Evolutionary conservation across 768 basidiomycete genomes (phyloP).

Genomic region (Amanita muscaria): DNA sequence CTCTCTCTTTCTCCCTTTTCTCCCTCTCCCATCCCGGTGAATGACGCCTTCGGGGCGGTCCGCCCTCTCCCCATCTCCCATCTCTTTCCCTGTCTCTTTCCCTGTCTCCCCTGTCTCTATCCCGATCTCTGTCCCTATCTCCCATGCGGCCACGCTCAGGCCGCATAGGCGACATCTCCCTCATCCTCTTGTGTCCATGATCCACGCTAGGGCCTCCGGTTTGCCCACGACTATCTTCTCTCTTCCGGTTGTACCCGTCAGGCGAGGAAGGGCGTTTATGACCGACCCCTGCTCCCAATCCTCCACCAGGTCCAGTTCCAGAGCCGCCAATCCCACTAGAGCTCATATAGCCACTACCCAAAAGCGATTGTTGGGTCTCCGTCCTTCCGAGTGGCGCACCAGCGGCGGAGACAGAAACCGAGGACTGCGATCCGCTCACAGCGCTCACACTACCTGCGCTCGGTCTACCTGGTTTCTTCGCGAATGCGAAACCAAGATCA

Average conservation of each 20-base stretch:
- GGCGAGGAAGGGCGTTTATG: constrained; percentile 31
- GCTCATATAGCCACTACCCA: constrained; percentile 8
- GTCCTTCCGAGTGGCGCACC: constrained; percentile 19
- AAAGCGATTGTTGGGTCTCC: constrained; percentile 27
- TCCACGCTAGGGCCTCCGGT: constrained; percentile 17
- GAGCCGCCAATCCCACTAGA: not conserved
- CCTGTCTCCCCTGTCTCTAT: constrained; percentile 16
- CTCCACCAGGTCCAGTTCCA: not conserved
- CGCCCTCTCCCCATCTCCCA: constrained; percentile 24
- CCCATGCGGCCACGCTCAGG: constrained; percentile 8
- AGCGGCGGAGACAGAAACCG: not conserved
- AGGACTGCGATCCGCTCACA: not conserved
- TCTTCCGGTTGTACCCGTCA: constrained; percentile 18
- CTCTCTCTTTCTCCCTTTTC: constrained; percentile 21
- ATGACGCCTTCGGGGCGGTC: constrained; percentile 30
- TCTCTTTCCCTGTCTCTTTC: constrained; percentile 14
- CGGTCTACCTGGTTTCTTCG: constrained; percentile 26
- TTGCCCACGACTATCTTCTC: constrained; percentile 20
- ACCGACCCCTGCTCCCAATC: not conserved
- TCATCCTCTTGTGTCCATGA: constrained; percentile 28
- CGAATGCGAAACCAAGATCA: constrained; percentile 76
- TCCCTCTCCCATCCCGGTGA: constrained; percentile 44
- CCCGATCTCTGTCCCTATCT: constrained; percentile 4
- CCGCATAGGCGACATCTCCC: constrained; percentile 18
- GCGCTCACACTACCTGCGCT: constrained; percentile 6